These are phyloP conservation scores for Dissophora ornata DNA, from an alignment of 192 early-diverging fungal species.

Conservation along the genomic window DNA sequence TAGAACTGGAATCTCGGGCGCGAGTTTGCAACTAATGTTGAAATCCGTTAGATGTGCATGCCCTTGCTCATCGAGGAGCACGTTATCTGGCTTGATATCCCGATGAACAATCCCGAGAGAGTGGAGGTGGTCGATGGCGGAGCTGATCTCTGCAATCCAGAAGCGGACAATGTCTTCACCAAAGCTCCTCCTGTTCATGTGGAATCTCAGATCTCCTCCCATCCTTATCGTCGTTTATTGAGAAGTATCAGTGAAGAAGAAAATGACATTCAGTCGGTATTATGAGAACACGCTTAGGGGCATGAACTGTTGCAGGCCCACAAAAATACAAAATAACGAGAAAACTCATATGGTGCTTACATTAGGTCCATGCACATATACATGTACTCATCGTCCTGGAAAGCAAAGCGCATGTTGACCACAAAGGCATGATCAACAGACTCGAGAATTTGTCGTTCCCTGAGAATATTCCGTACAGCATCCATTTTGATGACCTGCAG, in stretches of 20 bases:
- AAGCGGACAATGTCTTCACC: constrained; percentile 83
- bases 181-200: constrained; percentile 74
- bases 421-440: constrained; percentile 76
- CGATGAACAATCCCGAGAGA: constrained; percentile 83
- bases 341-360: constrained; percentile 51
- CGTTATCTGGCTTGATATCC: constrained; percentile 96
- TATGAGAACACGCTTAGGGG: too few relatives aligned
- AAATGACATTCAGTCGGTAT: too few relatives aligned
- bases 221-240: constrained; percentile 59
- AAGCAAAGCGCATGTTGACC: constrained; percentile 88
- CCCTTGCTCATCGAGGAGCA: constrained; percentile 78
- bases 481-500: constrained; percentile 85
- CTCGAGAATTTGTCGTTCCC: constrained; percentile 82
- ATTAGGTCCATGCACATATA: constrained; percentile 93
- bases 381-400: constrained; percentile 89
- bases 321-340: too few relatives aligned
- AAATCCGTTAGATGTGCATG: constrained; percentile 96
- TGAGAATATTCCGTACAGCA: constrained; percentile 85
- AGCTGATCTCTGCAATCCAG: constrained; percentile 90
- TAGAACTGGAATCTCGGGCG: constrained; percentile 67
- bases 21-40: constrained; percentile 87
- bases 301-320: too few relatives aligned
- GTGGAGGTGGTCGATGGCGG: constrained; percentile 86
- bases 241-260: too few relatives aligned
- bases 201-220: constrained; percentile 87